A percentile compares a stretch with the other conserved stretches of the same genome.
phyloP scores from a whole-genome alignment of 1,284 basidiomycete species.

The Laetiporus sulphureus region DNA sequence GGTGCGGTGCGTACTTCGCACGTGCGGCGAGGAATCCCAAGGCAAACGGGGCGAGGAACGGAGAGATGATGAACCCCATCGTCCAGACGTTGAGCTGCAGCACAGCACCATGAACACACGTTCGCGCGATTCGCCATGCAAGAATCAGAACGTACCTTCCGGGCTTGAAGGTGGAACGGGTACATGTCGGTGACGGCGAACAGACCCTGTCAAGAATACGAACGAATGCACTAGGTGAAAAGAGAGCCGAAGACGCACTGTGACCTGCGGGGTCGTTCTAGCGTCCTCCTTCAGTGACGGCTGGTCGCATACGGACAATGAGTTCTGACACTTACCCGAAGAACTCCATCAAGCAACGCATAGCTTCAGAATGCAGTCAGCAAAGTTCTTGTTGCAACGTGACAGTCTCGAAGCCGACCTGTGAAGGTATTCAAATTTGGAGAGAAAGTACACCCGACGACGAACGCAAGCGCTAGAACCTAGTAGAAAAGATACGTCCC shows the following conservation, averaged over 20 bases:
- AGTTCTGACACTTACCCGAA: conserved; percentile 42
- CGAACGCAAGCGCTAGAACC: conserved; percentile 42
- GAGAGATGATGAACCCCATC: conserved; percentile 60
- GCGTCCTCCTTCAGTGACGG: no score
- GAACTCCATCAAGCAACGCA: conserved; percentile 65
- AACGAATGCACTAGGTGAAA: neutral
- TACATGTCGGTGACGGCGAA: conserved; percentile 64
- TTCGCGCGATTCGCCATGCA: neutral
- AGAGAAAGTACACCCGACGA: conserved; percentile 48
- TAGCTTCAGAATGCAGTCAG: conserved; percentile 32
- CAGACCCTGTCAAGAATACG: conserved; percentile 39
- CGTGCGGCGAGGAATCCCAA: conserved; percentile 67
- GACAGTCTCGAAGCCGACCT: conserved; percentile 26
- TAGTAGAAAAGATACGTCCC: no score
- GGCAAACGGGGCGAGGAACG: conserved; percentile 62
- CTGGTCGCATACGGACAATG: conserved; percentile 4
- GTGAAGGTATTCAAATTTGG: conserved; percentile 47
- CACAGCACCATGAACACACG: neutral
- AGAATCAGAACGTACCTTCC: conserved; percentile 40
- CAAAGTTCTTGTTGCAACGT: conserved; percentile 2
- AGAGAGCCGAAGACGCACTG: conserved; percentile 32
- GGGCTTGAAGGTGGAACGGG: conserved; percentile 71
- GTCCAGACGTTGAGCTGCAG: conserved; percentile 63
- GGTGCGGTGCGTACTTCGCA: conserved; percentile 29
- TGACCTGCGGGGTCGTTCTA: conserved; percentile 64